Evolutionary conservation across 2,329 filamentous ascomycete genomes (phyloP), one percentile per base, ranked within the genome.

Genomic region (Capronia epimyces): DNA sequence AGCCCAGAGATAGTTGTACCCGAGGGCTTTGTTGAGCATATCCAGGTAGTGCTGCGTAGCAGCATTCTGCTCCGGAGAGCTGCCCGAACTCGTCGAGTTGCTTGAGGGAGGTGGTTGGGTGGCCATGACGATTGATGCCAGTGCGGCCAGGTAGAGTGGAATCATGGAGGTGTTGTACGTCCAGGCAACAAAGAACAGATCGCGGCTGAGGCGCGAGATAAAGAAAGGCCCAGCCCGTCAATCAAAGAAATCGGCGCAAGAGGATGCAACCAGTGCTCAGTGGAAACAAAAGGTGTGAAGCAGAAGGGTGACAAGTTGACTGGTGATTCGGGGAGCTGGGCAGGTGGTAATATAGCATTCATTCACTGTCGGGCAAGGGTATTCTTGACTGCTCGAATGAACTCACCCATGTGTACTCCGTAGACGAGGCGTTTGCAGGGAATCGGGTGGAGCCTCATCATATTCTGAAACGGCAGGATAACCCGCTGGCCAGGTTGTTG

Each of bases 1-100:
- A 22, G 84, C 74, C 58, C 82, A 71, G 57, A 84, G 71, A 37
- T 84, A 74, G 64, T 84, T 83, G 50, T 78, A 71, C 31, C 77
- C 75, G 34, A 87, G 73, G 37, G 76, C 70, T 58, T 77, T 69
- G 60, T 84, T 81, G 49, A 70, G 56, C 18, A 65, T 55, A 45
- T 65, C 65, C 34, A 58, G 55, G 37, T 55, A 53, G 7, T 22
- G n/a, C 43, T 57, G 41, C 8, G 62, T 53, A 1, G 45, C 44
- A 7, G 36, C 45, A 5, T 66, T 64, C 16, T 65, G 60, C 16
- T 56, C 40, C 9, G 22, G 36, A 3, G 48, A 43, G 16, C 15
- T 29, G 37, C 44, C 24, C 10, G 46, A 42, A 42, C 20, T 31
- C 15, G 49, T 49, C 27, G 49, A 52, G 41, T 48, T 55, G 21